Conservation (phyloP, 202 grass and related monocot genomes). For the Panicum hallii region DNA sequence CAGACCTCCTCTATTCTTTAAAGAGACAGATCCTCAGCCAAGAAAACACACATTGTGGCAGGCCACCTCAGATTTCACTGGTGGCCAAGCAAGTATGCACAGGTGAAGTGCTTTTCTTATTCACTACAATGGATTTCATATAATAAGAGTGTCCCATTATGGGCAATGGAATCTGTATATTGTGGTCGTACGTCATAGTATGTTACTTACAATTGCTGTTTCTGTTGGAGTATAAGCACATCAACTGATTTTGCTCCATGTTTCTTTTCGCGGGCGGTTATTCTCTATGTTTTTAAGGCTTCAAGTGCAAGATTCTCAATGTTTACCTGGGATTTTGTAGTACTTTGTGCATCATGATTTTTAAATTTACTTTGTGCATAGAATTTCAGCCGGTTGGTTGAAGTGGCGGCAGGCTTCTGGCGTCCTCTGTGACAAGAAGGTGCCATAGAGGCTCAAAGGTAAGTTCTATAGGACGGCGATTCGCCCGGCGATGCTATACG, state of each 20-base stretch:
- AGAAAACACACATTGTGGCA: constrained; percentile 97
- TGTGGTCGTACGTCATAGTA: not conserved
- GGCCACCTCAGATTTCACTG: constrained; percentile 89
- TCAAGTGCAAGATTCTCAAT: not conserved
- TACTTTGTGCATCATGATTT: constrained; percentile 16
- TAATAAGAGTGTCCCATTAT: constrained; percentile 11
- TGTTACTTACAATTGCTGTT: not conserved
- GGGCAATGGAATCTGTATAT: constrained; percentile 8
- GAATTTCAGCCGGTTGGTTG: no score
- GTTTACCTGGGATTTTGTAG: constrained; percentile 10
- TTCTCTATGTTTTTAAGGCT: constrained; percentile 12
- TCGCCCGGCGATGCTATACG: no score
- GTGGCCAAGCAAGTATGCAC: constrained; percentile 84
- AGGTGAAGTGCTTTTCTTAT: constrained; percentile 61
- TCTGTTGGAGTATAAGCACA: constrained; percentile 4
- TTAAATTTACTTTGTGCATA: not conserved
- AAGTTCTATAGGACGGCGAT: no score
- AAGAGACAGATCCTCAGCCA: constrained; percentile 95
- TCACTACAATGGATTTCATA: constrained; percentile 11
- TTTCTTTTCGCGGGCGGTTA: not conserved
- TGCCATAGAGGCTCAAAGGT: no score
- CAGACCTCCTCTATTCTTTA: constrained; percentile 89
- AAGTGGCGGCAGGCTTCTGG: no score
- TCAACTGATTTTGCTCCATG: not conserved
- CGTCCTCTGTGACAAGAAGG: no score